Evolutionary conservation across 164 flowering plant species (phyloP), one percentile per base, ranked within the genome.

Genomic region (Chimonanthus praecox): DNA sequence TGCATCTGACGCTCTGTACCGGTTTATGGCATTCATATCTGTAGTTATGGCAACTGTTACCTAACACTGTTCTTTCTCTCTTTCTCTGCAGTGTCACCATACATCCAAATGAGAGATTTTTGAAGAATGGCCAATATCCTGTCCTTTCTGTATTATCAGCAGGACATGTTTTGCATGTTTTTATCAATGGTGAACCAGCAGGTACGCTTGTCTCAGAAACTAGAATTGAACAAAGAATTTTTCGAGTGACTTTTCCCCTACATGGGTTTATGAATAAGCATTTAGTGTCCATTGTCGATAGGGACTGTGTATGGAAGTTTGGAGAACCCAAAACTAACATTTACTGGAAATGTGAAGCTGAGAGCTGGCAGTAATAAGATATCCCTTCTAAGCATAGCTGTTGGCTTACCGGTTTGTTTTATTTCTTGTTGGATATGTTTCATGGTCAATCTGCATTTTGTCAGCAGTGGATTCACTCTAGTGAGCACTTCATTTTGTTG

Each of bases 81-180:
- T 66, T 47, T 45, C 49, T 62, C 67, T 58, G 75, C 90, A 94
- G 99, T 67, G 85, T 94, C 50, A 80, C 76, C 21, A 87, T 94
- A 48, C 80, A 80, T 43, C 74, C 92, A 43, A 58, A 79, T 72
- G 97, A 94, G 80, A 82, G 67, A 49, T 93, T 93, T 78, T 74
- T 94, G 72, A 87, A 84, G 84, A 85, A 49, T 63, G 97, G 94
- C 45, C 77, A 88, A 45, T 73, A 76, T 69, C 97, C 94, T 58
- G 76, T 82, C 64, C 92, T 94, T 67, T 83, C 92, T 4, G 83
- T 91, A n/a, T 67, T 78, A 78, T 94, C 98, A 62, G 97, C 98
- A 15, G 97, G 98, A 3, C 98, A 94, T 86, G 88, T 92, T 50
- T 79, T 92, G 82, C 95, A 91, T 77, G 95, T 89, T 64, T 94